These are phyloP conservation scores for Parathielavia hyrcaniae DNA, from an alignment of 495 filamentous ascomycete species.

Conservation along the genomic window DNA sequence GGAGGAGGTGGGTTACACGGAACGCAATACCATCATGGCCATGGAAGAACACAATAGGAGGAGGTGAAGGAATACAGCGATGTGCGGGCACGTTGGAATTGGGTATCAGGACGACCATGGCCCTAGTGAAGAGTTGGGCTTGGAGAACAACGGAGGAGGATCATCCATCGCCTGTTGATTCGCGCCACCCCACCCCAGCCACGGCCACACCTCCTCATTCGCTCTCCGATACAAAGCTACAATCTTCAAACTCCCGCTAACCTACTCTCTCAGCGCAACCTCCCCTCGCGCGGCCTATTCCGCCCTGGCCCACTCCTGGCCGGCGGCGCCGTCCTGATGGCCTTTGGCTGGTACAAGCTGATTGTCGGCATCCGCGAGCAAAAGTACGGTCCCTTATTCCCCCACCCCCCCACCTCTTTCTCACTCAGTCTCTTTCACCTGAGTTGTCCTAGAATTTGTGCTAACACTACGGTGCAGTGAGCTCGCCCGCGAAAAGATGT, in stretches of 20 bases:
- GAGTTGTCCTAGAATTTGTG: not conserved
- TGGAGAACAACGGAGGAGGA: not conserved
- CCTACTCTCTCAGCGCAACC: slow-evolving; percentile 60
- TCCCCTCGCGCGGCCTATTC: slow-evolving; percentile 81
- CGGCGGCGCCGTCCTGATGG: slow-evolving; percentile 67
- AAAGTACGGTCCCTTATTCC: slow-evolving; percentile 53
- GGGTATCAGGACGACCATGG: not conserved
- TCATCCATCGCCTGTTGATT: too few relatives aligned
- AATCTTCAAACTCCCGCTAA: slow-evolving; percentile 12
- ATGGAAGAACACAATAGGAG: not conserved
- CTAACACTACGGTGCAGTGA: slow-evolving; percentile 53
- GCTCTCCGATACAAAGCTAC: not conserved
- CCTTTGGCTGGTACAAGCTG: slow-evolving; percentile 80
- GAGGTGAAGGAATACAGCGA: not conserved
- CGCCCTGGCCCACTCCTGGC: slow-evolving; percentile 69
- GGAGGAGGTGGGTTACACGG: too few relatives aligned
- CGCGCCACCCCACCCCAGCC: not conserved
- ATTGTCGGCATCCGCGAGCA: slow-evolving; percentile 74
- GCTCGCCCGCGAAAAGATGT: slow-evolving; percentile 94
- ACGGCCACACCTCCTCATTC: not conserved
- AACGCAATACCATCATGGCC: too few relatives aligned
- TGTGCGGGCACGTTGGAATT: not conserved
- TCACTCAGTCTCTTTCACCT: not conserved
- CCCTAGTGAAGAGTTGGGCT: not conserved
- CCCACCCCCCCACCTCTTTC: not conserved